Evolutionary conservation across 108 stramenopile genomes (phyloP).

Genomic region (Aurantiochytrium sp.): DNA sequence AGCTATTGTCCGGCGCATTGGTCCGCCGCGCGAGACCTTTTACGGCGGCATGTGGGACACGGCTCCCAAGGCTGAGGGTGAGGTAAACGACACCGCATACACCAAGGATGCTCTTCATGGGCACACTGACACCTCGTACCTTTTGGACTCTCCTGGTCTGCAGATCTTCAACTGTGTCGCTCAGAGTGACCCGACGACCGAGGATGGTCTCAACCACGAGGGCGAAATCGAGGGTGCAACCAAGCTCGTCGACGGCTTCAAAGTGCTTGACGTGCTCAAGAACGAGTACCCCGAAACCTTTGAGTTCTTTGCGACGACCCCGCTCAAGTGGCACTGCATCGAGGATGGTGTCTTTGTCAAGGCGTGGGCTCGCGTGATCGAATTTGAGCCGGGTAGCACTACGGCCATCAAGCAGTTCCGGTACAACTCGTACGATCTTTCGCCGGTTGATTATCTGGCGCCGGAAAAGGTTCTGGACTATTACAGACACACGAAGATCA

Average conservation of each 20-base stretch:
- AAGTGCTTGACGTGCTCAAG: background rate
- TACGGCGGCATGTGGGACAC: slow-evolving; percentile 16
- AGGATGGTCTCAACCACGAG: background rate
- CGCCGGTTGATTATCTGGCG: background rate
- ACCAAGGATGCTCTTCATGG: background rate
- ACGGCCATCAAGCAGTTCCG: slow-evolving; percentile 7
- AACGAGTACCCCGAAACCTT: background rate
- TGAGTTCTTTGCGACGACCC: background rate
- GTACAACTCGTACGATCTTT: slow-evolving; percentile 13
- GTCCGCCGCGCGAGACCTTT: slow-evolving; percentile 13
- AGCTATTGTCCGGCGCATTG: background rate
- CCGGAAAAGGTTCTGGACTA: background rate
- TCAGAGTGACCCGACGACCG: background rate
- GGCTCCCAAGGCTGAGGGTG: background rate
- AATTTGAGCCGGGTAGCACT: background rate
- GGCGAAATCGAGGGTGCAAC: background rate
- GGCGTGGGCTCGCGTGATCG: background rate
- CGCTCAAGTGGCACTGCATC: background rate
- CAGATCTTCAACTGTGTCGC: slow-evolving; percentile 11
- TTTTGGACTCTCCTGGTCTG: background rate
- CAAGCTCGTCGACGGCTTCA: slow-evolving; percentile 2
- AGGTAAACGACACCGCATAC: background rate
- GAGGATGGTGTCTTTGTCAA: slow-evolving; percentile 5
- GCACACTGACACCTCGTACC: slow-evolving; percentile 1
- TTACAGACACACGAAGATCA: background rate